Base-by-base conservation (phyloP, 2,329 filamentous ascomycete genomes). In the Aspergillus neotritici region DNA sequence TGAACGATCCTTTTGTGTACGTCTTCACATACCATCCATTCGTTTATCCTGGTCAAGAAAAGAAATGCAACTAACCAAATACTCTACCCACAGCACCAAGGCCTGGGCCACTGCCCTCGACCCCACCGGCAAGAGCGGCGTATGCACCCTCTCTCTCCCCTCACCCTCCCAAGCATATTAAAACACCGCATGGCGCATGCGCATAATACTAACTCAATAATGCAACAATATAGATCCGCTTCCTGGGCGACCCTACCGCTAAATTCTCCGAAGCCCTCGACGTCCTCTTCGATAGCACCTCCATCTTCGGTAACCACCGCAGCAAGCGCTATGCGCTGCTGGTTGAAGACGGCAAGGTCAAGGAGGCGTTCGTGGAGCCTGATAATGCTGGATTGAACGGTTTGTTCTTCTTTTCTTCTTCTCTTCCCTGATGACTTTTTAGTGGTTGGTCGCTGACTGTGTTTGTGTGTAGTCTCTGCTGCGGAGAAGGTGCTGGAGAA, bases 1-100 rank as follows among this genome's bases (percentile, higher is more conserved):
- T 96, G 63, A 97, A 97, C 64, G 91, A 97, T 65, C 80, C 89
- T 14, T 96, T 96, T 65, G 90, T 95, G 86, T 94, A 75, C 69
- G 86, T 71, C 34, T n/a, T 31, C n/a, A 16, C n/a, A 10, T n/a
- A 25, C 13, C 13, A n/a, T 11, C 10, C 37, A 2, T 28, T 30
- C 7, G 14, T 14, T 25, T n/a, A n/a, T n/a, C n/a, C n/a, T n/a
- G n/a, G n/a, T n/a, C n/a, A n/a, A n/a, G n/a, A 10, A 4, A 6
- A 28, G 7, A 25, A 13, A 15, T 3, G 7, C 14, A 25, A 10
- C 33, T 45, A 37, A 45, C 31, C 25, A 9, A 10, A 31, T 21
- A 33, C 14, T 29, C 14, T 8, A 13, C 32, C 10, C 46, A 49
- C 49, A 93, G 87, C 35, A 95, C 90, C 79, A 94, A 94, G 69